Evolutionary conservation across 192 early-diverging fungal species (phyloP).

Genomic region (Coemansia sp.): DNA sequence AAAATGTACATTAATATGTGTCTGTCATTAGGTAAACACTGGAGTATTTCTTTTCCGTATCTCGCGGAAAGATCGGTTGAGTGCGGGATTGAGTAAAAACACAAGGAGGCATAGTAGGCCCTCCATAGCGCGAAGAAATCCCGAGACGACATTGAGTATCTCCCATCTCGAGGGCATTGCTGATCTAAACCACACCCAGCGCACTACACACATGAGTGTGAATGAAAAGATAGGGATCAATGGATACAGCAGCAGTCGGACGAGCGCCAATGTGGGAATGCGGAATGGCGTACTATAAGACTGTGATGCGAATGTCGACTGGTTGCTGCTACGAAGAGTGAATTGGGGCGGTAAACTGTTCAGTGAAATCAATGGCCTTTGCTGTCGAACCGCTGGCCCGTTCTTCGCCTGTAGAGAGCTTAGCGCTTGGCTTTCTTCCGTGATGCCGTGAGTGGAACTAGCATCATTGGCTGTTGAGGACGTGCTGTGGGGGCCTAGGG

Average conservation of each 20-base stretch:
- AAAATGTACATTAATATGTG: background rate
- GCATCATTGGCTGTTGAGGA: background rate
- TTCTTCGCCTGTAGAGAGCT: background rate
- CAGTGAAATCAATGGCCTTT: slow-evolving; percentile 20
- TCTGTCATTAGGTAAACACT: slow-evolving; percentile 6
- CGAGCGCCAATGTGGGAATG: slow-evolving; percentile 43
- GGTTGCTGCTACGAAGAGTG: slow-evolving; percentile 21
- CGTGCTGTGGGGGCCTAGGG: background rate
- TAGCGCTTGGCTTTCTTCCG: background rate
- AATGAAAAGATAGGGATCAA: slow-evolving; percentile 51
- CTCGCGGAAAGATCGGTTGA: slow-evolving; percentile 53
- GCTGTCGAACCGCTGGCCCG: background rate
- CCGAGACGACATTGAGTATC: slow-evolving; percentile 46
- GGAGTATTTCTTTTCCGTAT: slow-evolving; percentile 50
- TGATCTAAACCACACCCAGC: slow-evolving; percentile 54
- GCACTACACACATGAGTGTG: slow-evolving; percentile 53
- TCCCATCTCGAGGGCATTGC: slow-evolving; percentile 49
- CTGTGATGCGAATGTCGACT: slow-evolving; percentile 14
- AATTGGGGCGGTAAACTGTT: slow-evolving; percentile 22
- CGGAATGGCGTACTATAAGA: slow-evolving; percentile 31
- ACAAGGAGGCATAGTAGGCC: slow-evolving; percentile 52
- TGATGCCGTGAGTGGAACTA: background rate
- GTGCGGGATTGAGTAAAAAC: slow-evolving; percentile 50
- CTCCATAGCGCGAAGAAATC: slow-evolving; percentile 39
- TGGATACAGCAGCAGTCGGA: slow-evolving; percentile 49